Conservation (phyloP, 2,329 filamentous ascomycete species). For the Curvularia spicifera region DNA sequence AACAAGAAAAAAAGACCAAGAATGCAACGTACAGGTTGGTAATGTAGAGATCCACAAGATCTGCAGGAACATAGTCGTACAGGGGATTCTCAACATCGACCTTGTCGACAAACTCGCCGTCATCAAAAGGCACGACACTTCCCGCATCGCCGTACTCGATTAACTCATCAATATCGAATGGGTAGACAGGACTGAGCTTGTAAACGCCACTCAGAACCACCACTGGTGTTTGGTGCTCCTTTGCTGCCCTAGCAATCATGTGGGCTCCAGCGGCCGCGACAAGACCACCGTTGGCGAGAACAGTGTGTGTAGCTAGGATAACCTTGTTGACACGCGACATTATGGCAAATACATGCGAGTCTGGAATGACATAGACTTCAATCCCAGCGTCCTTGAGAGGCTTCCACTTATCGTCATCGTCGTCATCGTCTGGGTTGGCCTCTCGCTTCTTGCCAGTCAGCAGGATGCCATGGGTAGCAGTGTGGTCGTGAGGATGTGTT, state of each 20-base stretch:
- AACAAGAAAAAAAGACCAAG: neutral
- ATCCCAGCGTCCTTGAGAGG: constrained; percentile 79
- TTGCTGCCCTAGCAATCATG: constrained; percentile 83
- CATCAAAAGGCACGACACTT: constrained; percentile 76
- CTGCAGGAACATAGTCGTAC: constrained; percentile 81
- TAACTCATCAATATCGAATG: constrained; percentile 79
- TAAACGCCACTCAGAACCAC: constrained; percentile 91
- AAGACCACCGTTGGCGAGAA: constrained; percentile 86
- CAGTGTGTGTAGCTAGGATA: constrained; percentile 83
- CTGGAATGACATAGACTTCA: constrained; percentile 81
- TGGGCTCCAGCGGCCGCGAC: constrained; percentile 84
- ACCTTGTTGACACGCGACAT: constrained; percentile 98
- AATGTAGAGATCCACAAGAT: constrained; percentile 80
- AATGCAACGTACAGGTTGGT: constrained; percentile 73
- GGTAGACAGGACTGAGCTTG: constrained; percentile 89
- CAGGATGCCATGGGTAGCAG: constrained; percentile 66
- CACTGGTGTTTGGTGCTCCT: constrained; percentile 80
- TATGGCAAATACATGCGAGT: constrained; percentile 86
- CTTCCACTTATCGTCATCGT: constrained; percentile 69
- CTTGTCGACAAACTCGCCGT: constrained; percentile 78
- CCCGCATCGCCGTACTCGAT: constrained; percentile 87
- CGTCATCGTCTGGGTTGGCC: constrained; percentile 58
- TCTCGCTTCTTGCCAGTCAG: constrained; percentile 60
- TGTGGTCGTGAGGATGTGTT: constrained; percentile 72
- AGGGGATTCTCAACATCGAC: constrained; percentile 79